Evolutionary conservation across 768 basidiomycete genomes (phyloP).

Genomic region (Boletales sp.): DNA sequence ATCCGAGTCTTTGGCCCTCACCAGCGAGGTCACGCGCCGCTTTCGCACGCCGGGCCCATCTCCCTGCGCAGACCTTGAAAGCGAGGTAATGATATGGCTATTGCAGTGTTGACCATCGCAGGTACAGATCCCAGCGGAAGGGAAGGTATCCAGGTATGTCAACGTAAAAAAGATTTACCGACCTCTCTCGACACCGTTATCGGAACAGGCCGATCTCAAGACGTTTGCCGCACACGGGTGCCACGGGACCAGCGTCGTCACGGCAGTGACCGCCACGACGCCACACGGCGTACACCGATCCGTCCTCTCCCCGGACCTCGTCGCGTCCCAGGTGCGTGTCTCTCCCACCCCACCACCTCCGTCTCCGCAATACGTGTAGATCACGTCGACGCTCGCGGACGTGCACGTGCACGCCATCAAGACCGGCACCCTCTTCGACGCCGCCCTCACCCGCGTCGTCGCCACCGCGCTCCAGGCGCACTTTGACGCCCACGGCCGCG

Average conservation of each 20-base stretch:
- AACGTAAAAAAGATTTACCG: neutral
- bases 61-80: no score
- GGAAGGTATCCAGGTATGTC: constrained; percentile 79
- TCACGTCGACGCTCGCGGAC: constrained; percentile 46
- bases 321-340: constrained; percentile 63
- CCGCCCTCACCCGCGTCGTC: constrained; percentile 48
- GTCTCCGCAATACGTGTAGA: neutral
- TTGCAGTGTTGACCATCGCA: constrained; percentile 63
- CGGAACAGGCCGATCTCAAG: constrained; percentile 74
- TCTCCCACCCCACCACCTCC: neutral
- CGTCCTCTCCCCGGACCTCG: constrained; percentile 51
- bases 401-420: constrained; percentile 73
- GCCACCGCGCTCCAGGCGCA: constrained; percentile 45
- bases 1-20: no score
- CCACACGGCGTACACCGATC: constrained; percentile 67
- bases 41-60: no score
- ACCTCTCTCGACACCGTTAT: neutral
- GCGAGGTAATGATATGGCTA: no score
- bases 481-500: constrained; percentile 32
- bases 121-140: constrained; percentile 84
- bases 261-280: constrained; percentile 88
- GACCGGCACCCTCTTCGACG: constrained; percentile 83
- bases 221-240: constrained; percentile 75
- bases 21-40: no score
- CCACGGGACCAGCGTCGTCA: constrained; percentile 79